Conservation (phyloP, 192 early-diverging fungal species). For the Linnemannia hyalina region DNA sequence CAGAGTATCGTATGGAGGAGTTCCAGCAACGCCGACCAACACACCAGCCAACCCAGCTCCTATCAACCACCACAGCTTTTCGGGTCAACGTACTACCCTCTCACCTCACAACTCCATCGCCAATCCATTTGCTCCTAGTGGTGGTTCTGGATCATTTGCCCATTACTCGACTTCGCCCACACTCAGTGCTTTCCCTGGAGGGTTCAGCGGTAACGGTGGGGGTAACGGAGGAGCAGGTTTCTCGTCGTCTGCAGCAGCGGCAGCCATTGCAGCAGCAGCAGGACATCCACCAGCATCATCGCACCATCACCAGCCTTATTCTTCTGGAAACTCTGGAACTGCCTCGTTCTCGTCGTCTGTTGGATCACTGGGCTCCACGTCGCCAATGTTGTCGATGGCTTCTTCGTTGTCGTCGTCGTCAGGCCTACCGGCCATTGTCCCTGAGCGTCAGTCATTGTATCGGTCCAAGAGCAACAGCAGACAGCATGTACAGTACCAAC, state of each 20-base stretch:
- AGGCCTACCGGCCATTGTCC: constrained; percentile 48
- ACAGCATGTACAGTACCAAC: constrained; percentile 38
- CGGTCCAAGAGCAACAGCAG: constrained; percentile 52
- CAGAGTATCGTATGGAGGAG: constrained; percentile 25
- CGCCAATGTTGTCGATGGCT: constrained; percentile 52
- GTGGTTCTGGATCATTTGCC: constrained; percentile 9
- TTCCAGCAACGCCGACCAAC: constrained; percentile 53
- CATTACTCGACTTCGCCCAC: constrained; percentile 47
- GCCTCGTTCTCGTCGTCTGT: constrained; percentile 45
- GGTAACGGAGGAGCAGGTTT: constrained; percentile 19
- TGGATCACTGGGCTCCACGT: constrained; percentile 43
- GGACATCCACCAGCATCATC: background rate
- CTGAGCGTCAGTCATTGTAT: constrained; percentile 51
- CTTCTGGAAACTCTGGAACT: constrained; percentile 41
- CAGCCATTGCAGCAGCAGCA: constrained; percentile 23
- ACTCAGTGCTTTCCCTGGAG: constrained; percentile 33
- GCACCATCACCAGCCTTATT: constrained; percentile 26
- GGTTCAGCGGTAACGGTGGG: constrained; percentile 8
- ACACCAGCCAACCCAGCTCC: constrained; percentile 52
- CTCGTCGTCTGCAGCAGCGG: constrained; percentile 20
- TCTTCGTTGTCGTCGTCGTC: constrained; percentile 49
- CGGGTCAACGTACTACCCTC: constrained; percentile 32
- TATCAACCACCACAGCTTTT: constrained; percentile 40
- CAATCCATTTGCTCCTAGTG: constrained; percentile 14
- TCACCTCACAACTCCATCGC: constrained; percentile 28